Base-by-base conservation (phyloP, 2,329 filamentous ascomycete genomes). In the Aspergillus sp. region DNA sequence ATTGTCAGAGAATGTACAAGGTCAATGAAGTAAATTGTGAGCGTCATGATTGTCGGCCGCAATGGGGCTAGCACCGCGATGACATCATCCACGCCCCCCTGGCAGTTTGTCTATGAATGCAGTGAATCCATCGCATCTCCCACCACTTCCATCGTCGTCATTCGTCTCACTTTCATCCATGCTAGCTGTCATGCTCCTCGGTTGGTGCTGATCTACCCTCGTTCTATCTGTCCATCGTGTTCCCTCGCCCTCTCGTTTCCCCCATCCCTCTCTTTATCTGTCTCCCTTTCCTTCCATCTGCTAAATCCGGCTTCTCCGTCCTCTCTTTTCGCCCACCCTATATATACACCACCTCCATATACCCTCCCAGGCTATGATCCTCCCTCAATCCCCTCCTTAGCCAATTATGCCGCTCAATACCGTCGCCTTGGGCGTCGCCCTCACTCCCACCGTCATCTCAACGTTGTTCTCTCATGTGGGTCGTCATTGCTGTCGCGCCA, bases 401-500 rank as follows among this genome's bases (percentile, higher is more conserved):
- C 32, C 19, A 47, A 59, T 45, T 31, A 86, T 86, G 83, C 76
- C 80, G 53, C 82, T 94, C 64, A 92, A 89, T 73, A 95, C 91
- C 16, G 81, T 93, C 36, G 86, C 88, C 13, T 87, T 97, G 55
- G 85, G 87, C 52, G 82, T 90, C 59, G 91, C 91, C 46, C 88
- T 97, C 50, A 91, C 91, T 57, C 93, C 94, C 11, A 91, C 89
- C 3, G 88, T 96, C 44, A 81, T 97, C 51, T 87, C 89, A 60
- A 97, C 93, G 13, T 86, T 93, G 58, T 79, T 97, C 63, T 87
- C 87, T 53, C 94, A 97, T 80, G 89, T 92, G 80, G 63, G 86
- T 76, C 36, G 41, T 19, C 34, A 13, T 38, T 42, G 11, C 40
- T 17, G 16, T 42, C 19, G 9, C 14, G 14, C 40, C 40, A 42